phyloP scores from a whole-genome alignment of 148 eudicot genomes.

The Diospyros kaki region DNA sequence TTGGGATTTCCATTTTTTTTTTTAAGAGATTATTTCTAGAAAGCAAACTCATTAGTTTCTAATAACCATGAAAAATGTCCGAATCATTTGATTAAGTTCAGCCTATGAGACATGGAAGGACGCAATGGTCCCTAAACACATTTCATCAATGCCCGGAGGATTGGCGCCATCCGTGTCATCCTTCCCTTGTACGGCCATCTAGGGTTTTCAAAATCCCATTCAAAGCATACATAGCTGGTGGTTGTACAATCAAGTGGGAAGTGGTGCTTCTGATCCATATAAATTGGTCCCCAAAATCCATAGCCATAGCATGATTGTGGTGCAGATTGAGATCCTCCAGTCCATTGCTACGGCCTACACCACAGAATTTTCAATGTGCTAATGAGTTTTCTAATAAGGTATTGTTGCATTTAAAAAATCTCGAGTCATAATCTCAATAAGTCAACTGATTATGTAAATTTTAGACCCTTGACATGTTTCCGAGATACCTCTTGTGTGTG shows the following conservation, averaged over 20 bases:
- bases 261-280: too few species aligned
- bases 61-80: background rate
- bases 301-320: constrained; percentile 3
- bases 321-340: background rate
- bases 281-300: constrained; percentile 8
- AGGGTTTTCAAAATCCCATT: background rate
- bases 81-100: background rate
- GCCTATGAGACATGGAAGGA: background rate
- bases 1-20: too few species aligned
- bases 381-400: too few species aligned
- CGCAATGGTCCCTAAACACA: background rate
- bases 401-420: too few species aligned
- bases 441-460: too few species aligned
- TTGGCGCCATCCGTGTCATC: background rate
- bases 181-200: background rate
- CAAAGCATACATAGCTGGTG: background rate
- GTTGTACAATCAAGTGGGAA: constrained; percentile 1
- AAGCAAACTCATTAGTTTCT: too few species aligned
- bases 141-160: background rate
- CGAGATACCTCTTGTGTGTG: too few species aligned
- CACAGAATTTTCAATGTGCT: background rate
- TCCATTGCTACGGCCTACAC: background rate
- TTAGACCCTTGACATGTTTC: too few species aligned
- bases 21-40: too few species aligned
- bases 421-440: too few species aligned